Evolutionary conservation across 441 rosid species (phyloP), one percentile per base, ranked within the genome.

Genomic region (Theobroma grandiflorum): DNA sequence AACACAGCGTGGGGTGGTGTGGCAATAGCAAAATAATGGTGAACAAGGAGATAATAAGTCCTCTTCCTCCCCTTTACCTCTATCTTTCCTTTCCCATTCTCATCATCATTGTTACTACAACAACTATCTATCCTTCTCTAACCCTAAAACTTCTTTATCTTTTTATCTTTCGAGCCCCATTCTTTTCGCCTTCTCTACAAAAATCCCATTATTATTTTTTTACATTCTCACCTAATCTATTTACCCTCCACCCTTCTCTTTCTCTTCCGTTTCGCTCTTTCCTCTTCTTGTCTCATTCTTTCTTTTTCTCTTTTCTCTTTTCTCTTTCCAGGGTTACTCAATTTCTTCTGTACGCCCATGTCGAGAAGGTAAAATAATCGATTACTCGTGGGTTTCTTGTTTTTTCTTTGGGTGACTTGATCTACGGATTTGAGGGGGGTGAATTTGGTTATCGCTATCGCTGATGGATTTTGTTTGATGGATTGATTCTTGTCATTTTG

Each of bases 1-100:
- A 74, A 83, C 76, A 82, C 74, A 82, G 77, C 20, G 49, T 86
- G 52, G 73, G 59, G 65, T 75, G 92, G 95, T 83, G 96, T 94
- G 93, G 94, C 86, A 93, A 82, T 93, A 92, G 95, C 86, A 82
- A 91, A 91, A 91, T 85, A 80, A 90, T 90, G 97, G 97, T 85
- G 97, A 88, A 86, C 81, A 72, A 84, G 83, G 73, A 87, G 92
- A 85, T 83, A 84, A 84, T 84, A 79, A 83, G 82, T 82, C 82
- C 80, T 80, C 89, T 81, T 79, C 67, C 71, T 82, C 78, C 37
- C 77, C 86, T 76, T 84, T 84, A 80, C 88, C 85, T 85, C 90
- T 81, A 84, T 86, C 78, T 61, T 11, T 38, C 84, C 88, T 47
- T 78, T 82, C 87, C 50, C 86, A 78, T 77, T 67, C 83, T 66